Percentiles rank a stretch among this genome's conserved stretches.
Evolutionary conservation across 140 eudicot species (phyloP).

Genomic region (Bidens hawaiensis): DNA sequence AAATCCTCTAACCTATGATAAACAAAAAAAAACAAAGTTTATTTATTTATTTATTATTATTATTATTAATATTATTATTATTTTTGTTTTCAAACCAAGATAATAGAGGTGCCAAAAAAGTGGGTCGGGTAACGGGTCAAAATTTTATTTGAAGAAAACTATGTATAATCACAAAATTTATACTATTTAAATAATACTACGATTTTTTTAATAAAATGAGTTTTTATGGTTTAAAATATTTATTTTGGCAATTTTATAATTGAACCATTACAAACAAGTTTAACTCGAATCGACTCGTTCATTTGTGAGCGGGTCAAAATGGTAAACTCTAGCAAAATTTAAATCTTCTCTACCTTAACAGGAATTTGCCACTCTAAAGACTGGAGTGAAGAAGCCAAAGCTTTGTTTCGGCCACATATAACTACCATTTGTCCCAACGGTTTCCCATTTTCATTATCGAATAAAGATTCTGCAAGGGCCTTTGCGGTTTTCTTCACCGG

Average conservation of each 20-base stretch:
- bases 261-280: background rate
- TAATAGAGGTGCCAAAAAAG: background rate
- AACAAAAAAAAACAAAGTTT: background rate
- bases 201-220: background rate
- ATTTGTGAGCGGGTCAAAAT: background rate
- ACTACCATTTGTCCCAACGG: constrained; percentile 79
- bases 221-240: background rate
- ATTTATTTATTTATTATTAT: too few species aligned
- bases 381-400: constrained; percentile 53
- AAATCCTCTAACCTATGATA: constrained; percentile 72
- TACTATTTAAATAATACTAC: background rate
- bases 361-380: constrained; percentile 87
- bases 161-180: background rate
- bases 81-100: background rate
- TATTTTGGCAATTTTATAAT: background rate
- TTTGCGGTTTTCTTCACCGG: constrained; percentile 90
- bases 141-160: background rate
- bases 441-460: constrained; percentile 48
- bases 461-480: constrained; percentile 80
- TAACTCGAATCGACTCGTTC: background rate
- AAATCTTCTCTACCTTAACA: constrained; percentile 51
- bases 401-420: constrained; percentile 85
- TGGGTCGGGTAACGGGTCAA: background rate
- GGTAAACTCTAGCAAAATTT: background rate
- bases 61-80: too few species aligned